Evolutionary conservation across 345 rosid species (phyloP).

Genomic region (Populus deltoides): DNA sequence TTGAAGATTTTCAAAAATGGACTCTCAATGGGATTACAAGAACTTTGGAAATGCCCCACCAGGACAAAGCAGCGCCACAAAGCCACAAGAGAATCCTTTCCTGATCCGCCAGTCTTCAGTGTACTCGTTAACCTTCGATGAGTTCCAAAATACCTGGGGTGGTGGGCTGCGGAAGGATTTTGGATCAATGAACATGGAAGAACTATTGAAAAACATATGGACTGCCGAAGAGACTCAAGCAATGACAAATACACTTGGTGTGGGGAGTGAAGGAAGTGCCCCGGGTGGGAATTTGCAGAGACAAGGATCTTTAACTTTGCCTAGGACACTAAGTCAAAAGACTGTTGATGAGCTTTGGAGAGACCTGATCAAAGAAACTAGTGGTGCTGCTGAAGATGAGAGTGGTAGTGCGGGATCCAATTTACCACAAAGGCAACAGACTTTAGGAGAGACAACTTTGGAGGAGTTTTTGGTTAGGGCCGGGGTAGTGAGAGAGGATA

Average conservation of each 20-base stretch:
- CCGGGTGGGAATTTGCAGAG: conserved; percentile 60
- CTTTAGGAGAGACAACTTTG: conserved; percentile 35
- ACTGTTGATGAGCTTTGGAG: conserved; percentile 36
- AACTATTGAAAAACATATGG: conserved; percentile 33
- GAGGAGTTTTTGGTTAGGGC: conserved; percentile 34
- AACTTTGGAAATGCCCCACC: conserved; percentile 4
- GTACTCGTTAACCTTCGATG: conserved; percentile 35
- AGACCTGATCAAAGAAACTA: conserved; percentile 25
- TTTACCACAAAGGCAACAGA: conserved; percentile 42
- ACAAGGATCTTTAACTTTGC: conserved; percentile 38
- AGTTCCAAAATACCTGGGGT: conserved; percentile 30
- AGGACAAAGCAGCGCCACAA: conserved; percentile 13
- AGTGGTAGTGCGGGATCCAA: conserved; percentile 34
- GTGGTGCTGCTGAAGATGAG: conserved; percentile 22
- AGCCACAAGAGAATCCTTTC: conserved; percentile 7
- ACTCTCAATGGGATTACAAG: conserved; percentile 37
- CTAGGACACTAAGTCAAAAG: conserved; percentile 36
- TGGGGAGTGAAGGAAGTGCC: conserved; percentile 10
- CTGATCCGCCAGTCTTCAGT: conserved; percentile 26
- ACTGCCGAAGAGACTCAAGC: conserved; percentile 32
- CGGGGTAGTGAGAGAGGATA: conserved; percentile 32
- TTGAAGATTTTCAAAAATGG: conserved; percentile 37
- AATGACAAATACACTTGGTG: conserved; percentile 15
- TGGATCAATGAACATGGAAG: conserved; percentile 38
- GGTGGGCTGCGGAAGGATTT: conserved; percentile 29